Evolutionary conservation across 1,284 basidiomycete genomes (phyloP), one percentile per base, ranked within the genome.

Genomic region (Mycena sp.): DNA sequence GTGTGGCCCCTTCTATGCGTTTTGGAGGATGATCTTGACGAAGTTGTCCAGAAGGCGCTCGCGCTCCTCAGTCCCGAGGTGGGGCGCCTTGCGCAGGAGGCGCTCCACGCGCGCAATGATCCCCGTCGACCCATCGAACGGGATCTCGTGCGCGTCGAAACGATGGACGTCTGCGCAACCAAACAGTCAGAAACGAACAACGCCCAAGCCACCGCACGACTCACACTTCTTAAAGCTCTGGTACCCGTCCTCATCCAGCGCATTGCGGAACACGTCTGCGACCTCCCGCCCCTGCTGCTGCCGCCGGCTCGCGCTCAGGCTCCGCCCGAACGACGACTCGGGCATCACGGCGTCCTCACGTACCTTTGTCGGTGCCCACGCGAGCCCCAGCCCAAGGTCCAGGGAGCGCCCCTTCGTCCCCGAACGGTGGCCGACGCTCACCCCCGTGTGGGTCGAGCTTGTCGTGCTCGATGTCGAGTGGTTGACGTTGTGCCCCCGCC

Each of bases 141-240:
- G 87, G 50, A 92, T 92, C 45, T 85, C 81, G 67, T 89, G 85
- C 43, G 87, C 87, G 73, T 92, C 90, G 71, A 90, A 92, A 58
- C 87, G 85, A 71, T 84, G 83, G 14, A 89, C 85, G 71, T 87
- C 87, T 89, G 63, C 19, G 51, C 52, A 19, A 55, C 4, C 23
- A 49, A 49, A 23, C 16, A 6, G 26, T 23, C 16, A 38, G 43
- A n/a, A 62, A 37, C 40, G 43, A 46, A 43, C 45, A 54, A 46
- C 32, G 58, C 45, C 29, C 12, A 43, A 44, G 37, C 29, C 56
- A 56, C 40, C 65, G 57, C 55, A 9, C 32, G 23, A 78, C 87
- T 77, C 73, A 92, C 91, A 91, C 71, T 81, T 85, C 75, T 88
- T 91, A 77, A 92, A 92, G 57, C 81, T 77, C 51, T 80, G 80